Base-by-base conservation (phyloP, 805 yeast species). In the Nakazawaea wyomingensis region DNA sequence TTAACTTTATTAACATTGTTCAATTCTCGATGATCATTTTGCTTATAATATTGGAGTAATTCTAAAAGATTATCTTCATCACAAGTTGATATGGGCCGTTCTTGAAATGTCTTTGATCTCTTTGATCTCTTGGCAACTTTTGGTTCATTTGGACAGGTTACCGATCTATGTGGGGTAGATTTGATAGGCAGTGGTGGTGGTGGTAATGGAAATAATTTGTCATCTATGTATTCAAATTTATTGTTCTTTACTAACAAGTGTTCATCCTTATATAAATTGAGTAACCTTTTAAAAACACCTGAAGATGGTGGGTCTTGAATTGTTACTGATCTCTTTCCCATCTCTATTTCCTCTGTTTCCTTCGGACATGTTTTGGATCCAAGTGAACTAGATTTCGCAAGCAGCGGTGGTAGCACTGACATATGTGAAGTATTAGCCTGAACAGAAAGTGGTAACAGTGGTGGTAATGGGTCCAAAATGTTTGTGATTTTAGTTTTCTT, bases 1-100 rank as follows among this genome's bases (percentile, higher is more conserved):
- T 52, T 57, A 1, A 54, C 50, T 44, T 63, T 68, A 48, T 75
- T 76, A 1, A 59, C 53, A 34, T 54, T 52, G 26, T 53, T 56
- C 24, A 62, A 43, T 16, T 43, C 35, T 21, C 48, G 44, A 1
- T 53, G 47, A 16, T 54, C 48, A 2, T 44, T 33, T 1, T 28
- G 27, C 34, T 41, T 53, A 2, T 59, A 55, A 18, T 44, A 38
- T 4, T 51, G 49, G 10, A 60, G 37, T 42, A 59, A 39, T 4
- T 24, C 11, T 11, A 55, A 58, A 10, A 60, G 43, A 14, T 54
- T 51, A 9, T 33, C 38, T 16, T 43, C 52, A n/a, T 18, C 30
- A 14, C 16, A 11, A 10, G 8, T n/a, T 2, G 13, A 29, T 10
- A 11, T 29, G 3, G 38, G 38, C 14, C 20, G 22, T 11, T 24